Evolutionary conservation across 768 basidiomycete genomes (phyloP), one percentile per base, ranked within the genome.

Genomic region (Pisolithus sp.): DNA sequence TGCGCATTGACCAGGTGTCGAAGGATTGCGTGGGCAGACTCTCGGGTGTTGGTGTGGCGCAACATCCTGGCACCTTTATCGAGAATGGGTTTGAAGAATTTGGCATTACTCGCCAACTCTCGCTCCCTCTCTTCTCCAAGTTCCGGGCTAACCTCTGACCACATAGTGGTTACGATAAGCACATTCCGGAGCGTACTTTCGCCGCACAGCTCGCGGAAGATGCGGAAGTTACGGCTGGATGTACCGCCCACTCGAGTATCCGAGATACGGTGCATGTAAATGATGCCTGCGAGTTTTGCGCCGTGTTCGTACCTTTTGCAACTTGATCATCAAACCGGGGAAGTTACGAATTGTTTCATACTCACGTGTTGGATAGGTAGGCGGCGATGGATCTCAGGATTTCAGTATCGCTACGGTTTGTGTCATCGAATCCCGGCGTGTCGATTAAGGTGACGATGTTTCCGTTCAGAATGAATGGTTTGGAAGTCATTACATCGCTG

Each of bases 381-480:
- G 34, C 73, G 52, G 78, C 75, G 48, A 80, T 79, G 70, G 75
- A 73, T 26, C 68, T 72, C 31, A 81, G 64, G 9, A 81, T 71
- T 34, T 77, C 77, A 1, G 73, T 71, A 53, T 81, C 79, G 53
- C 72, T 76, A 40, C 68, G 71, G n/a, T 54, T 24, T 7, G 79
- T 76, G 56, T 82, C 79, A 56, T 82, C 80, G 59, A 82, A 83
- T 4, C 81, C 81, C 17, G 81, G 81, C 0, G 81, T 83, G 61
- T 83, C 82, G 37, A 83, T 73, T 26, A 83, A 62, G 10, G 69
- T 75, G 49, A 82, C 63, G 48, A 56, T 60, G 6, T 68, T 67
- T 10, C 75, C 77, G 41, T 77, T 74, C 36, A 80, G 59, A 37
- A 69, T 55, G 56, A 82, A 79, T 1, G 76, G 68, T 13, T 65